Evolutionary conservation across 495 filamentous ascomycete genomes (phyloP).

Genomic region (Tuber magnatum): DNA sequence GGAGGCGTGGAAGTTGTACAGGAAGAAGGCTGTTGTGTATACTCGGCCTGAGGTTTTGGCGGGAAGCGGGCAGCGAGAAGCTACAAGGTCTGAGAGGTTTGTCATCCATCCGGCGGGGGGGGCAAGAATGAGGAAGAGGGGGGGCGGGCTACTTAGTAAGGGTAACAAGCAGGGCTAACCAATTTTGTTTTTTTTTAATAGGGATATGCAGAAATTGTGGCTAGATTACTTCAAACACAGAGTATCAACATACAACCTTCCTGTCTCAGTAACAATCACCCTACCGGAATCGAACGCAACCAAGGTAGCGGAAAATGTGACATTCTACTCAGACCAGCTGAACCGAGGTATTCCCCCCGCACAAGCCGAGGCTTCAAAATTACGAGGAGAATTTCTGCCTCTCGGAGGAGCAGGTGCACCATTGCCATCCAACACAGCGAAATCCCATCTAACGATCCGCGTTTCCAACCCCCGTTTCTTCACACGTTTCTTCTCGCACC

Average conservation of each 20-base stretch:
- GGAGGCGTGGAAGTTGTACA: constrained; percentile 40
- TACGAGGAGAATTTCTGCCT: constrained; percentile 7
- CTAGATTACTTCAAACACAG: constrained; percentile 31
- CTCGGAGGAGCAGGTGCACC: background rate
- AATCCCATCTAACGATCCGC: constrained; percentile 28
- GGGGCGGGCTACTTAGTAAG: background rate
- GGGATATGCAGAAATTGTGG: constrained; percentile 37
- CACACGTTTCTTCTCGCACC: constrained; percentile 36
- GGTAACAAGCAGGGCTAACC: background rate
- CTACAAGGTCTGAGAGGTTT: constrained; percentile 35
- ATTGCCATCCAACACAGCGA: background rate
- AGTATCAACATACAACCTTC: constrained; percentile 26
- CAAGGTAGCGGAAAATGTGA: constrained; percentile 25
- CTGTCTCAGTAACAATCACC: constrained; percentile 32
- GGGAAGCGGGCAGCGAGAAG: constrained; percentile 35
- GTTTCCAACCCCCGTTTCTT: constrained; percentile 39
- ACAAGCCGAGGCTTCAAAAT: constrained; percentile 5
- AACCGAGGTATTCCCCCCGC: background rate
- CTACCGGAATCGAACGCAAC: constrained; percentile 37
- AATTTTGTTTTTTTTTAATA: constrained; percentile 4
- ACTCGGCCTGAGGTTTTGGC: constrained; percentile 36
- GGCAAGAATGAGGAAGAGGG: background rate
- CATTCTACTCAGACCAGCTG: constrained; percentile 17
- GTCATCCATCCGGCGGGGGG: background rate
- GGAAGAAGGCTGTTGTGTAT: constrained; percentile 36